phyloP scores from a whole-genome alignment of 2,329 filamentous ascomycete genomes.

The Calonectria pseudoreteaudii region DNA sequence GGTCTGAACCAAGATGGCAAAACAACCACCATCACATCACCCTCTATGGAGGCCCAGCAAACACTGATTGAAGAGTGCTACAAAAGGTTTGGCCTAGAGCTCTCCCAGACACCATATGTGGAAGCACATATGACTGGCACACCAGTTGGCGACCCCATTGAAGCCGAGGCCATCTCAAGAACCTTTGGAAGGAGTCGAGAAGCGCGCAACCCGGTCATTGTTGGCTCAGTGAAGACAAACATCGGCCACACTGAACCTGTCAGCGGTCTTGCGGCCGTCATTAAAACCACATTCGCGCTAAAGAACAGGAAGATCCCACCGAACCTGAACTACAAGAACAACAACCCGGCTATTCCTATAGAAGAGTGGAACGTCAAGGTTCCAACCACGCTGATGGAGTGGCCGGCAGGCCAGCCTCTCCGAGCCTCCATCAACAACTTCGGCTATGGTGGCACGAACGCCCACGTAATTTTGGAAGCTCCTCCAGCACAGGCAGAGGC shows the following conservation, averaged over 20 bases:
- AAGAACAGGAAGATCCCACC: constrained; percentile 5
- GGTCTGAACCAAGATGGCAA: constrained; percentile 24
- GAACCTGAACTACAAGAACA: background rate
- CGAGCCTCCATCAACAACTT: background rate
- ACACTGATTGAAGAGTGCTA: background rate
- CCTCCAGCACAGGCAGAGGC: background rate
- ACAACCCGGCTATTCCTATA: background rate
- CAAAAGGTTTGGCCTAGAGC: background rate
- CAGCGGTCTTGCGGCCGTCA: constrained; percentile 20
- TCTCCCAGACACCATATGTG: background rate
- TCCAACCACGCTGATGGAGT: background rate
- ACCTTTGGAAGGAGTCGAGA: background rate
- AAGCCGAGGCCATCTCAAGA: background rate
- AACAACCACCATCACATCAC: background rate
- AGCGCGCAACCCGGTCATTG: background rate
- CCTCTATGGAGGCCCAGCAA: background rate
- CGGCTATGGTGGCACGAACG: constrained; percentile 8
- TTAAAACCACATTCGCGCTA: constrained; percentile 27
- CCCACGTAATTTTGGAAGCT: constrained; percentile 20
- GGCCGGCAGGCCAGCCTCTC: background rate
- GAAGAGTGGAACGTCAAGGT: constrained; percentile 1
- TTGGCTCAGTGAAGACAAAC: constrained; percentile 33
- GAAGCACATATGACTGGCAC: constrained; percentile 11
- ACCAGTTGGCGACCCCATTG: background rate
- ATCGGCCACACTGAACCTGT: constrained; percentile 32